Percentiles rank a stretch among this genome's conserved stretches.
These are phyloP conservation scores for Mixia osmundae DNA, from an alignment of 1,284 basidiomycete genomes.

Conservation along the genomic window DNA sequence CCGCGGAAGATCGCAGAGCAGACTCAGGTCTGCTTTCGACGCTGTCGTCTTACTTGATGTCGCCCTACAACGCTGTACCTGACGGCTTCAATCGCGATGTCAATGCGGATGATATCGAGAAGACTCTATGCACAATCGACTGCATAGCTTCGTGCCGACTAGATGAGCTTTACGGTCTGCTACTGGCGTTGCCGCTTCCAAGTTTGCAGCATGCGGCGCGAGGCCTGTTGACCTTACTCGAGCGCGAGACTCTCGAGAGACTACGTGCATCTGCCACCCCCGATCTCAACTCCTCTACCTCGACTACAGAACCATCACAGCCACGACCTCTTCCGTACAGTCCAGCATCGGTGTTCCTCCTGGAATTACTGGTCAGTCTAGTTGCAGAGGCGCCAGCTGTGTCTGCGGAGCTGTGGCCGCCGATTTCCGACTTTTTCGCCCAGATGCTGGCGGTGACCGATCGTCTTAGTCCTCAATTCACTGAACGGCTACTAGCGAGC, in stretches of 20 bases:
- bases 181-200: slow-evolving; percentile 33
- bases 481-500: slow-evolving; percentile 88
- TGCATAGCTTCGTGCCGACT: slow-evolving; percentile 81
- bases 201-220: slow-evolving; percentile 58
- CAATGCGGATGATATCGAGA: slow-evolving; percentile 74
- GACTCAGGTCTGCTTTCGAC: slow-evolving; percentile 83
- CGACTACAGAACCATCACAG: background rate
- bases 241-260: slow-evolving; percentile 53
- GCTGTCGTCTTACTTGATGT: slow-evolving; percentile 86
- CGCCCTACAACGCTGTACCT: slow-evolving; percentile 49
- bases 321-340: slow-evolving; percentile 52
- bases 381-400: slow-evolving; percentile 19
- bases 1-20: slow-evolving; percentile 35
- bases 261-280: slow-evolving; percentile 12
- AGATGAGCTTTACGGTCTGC: slow-evolving; percentile 80
- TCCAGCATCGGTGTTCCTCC: slow-evolving; percentile 72
- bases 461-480: slow-evolving; percentile 65
- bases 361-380: slow-evolving; percentile 83
- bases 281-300: background rate
- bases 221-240: slow-evolving; percentile 69
- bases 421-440: slow-evolving; percentile 69
- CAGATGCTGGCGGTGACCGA: slow-evolving; percentile 49
- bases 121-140: slow-evolving; percentile 80
- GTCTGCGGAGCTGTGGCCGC: slow-evolving; percentile 27
- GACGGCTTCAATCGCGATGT: slow-evolving; percentile 19